Conservation (phyloP, 768 basidiomycete species). For the Serpula lacrymans region DNA sequence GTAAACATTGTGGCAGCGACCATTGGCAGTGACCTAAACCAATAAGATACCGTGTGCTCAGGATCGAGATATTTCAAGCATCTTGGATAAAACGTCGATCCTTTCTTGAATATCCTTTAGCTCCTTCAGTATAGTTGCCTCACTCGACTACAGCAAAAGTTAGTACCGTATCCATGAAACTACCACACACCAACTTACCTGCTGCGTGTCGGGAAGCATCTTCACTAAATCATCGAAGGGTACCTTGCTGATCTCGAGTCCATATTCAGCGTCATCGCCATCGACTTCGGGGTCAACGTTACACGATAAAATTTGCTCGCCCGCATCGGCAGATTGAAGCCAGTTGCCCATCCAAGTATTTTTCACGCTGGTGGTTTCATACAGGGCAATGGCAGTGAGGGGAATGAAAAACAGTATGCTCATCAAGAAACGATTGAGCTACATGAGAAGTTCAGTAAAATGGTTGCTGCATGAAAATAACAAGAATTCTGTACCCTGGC, state of each 20-base stretch:
- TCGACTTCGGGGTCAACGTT: slow-evolving; percentile 60
- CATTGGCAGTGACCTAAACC: too few species aligned
- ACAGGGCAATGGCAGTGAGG: slow-evolving; percentile 67
- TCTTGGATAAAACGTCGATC: slow-evolving; percentile 34
- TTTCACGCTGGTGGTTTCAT: slow-evolving; percentile 57
- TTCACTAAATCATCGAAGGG: slow-evolving; percentile 68
- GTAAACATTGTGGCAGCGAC: too few species aligned
- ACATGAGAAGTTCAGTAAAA: slow-evolving; percentile 5
- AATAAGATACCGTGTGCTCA: too few species aligned
- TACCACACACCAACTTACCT: slow-evolving; percentile 42
- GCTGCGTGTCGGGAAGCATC: slow-evolving; percentile 67
- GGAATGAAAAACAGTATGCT: slow-evolving; percentile 77
- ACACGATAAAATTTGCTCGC: slow-evolving; percentile 49
- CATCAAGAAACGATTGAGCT: slow-evolving; percentile 84
- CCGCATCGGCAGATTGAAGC: slow-evolving; percentile 60
- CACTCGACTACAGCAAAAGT: slow-evolving; percentile 52
- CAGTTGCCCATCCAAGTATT: slow-evolving; percentile 67
- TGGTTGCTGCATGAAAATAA: not conserved
- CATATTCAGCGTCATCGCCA: slow-evolving; percentile 47
- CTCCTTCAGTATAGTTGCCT: slow-evolving; percentile 63
- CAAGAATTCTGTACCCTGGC: slow-evolving; percentile 40
- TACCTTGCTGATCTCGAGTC: slow-evolving; percentile 65
- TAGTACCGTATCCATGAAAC: slow-evolving; percentile 5
- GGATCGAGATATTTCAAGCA: too few species aligned
- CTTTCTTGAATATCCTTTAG: slow-evolving; percentile 50